These are phyloP conservation scores for Rickenella mellea DNA, from an alignment of 768 basidiomycete genomes.

Conservation along the genomic window DNA sequence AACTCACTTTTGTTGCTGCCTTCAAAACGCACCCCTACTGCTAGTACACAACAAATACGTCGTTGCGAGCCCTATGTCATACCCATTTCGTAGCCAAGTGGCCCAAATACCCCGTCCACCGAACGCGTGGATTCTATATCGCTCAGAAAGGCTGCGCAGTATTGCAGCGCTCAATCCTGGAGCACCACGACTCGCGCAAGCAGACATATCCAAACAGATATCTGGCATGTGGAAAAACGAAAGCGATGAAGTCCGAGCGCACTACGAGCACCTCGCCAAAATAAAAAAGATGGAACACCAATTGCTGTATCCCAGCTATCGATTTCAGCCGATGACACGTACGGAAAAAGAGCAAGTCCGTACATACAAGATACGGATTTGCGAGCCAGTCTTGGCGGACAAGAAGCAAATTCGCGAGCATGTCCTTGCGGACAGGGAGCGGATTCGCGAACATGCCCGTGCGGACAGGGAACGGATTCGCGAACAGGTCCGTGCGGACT, in stretches of 20 bases:
- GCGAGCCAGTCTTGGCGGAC: too few species aligned
- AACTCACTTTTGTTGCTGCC: not conserved
- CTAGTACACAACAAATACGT: not conserved
- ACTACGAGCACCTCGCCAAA: too few species aligned
- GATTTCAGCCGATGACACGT: conserved; percentile 46
- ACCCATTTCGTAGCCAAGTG: not conserved
- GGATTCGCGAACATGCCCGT: too few species aligned
- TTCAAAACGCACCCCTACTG: not conserved
- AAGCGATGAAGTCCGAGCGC: not conserved
- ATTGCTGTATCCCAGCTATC: conserved; percentile 43
- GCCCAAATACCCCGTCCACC: not conserved
- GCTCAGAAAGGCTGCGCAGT: not conserved
- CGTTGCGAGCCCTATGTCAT: not conserved
- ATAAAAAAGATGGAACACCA: conserved; percentile 45
- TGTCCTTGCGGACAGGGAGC: too few species aligned
- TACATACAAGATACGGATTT: too few species aligned
- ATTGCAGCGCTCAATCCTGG: not conserved
- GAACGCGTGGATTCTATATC: not conserved
- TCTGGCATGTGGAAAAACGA: not conserved
- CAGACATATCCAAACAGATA: not conserved
- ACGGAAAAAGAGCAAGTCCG: conserved; percentile 39
- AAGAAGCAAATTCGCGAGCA: too few species aligned
- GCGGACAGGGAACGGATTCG: too few species aligned
- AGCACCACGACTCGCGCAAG: not conserved
- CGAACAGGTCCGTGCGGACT: too few species aligned